Base-by-base conservation (phyloP, 78 protist genomes). In the Ministeria vibrans region DNA sequence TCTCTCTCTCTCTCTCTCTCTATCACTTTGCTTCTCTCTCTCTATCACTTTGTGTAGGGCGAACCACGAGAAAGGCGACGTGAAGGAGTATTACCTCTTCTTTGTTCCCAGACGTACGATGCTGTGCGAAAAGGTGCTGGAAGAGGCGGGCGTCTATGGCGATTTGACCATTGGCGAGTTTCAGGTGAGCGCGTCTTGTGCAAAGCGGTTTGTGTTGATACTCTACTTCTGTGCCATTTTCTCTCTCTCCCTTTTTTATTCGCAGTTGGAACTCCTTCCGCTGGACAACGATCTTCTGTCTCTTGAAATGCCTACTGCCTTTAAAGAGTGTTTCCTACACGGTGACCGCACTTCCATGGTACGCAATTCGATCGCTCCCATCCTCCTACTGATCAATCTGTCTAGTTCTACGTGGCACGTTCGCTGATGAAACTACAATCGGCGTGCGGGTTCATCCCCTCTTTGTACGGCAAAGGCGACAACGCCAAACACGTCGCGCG, bases 221-320 rank as follows among this genome's bases (percentile, higher is more conserved):
- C 23, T 36, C 25, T 36, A 13, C 36, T 66, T 25, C 28, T 30
- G 6, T 20, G 27, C 22, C 28, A 34, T 41, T 4, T 42, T 70
- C 45, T 70, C 7, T 9, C 15, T 49, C n/a, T 49, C 15, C n/a
- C 15, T 49, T 9, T 49, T 49, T 9, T 49, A 20, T 9, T 49
- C 15, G 62, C 76, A 83, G 13, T 25, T 94, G 13, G 94, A 89
- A 43, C 38, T 95, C 25, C 13, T 95, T 20, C 95, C 96, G 9
- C 66, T 85, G 46, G 97, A 94, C n/a, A 79, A 81, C 46, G 98
- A 95, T 70, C 72, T 94, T 13, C 81, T 95, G 11, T 85, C 95
- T 32, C 39, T 95, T 55, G 96, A 94, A 38, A 27, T 83, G 23
- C 70, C 63, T 2, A 34, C 30, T 6, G 23, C 84, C 15, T 93